phyloP scores from a whole-genome alignment of 2,329 filamentous ascomycete genomes.

The Sphaerulina populicola region DNA sequence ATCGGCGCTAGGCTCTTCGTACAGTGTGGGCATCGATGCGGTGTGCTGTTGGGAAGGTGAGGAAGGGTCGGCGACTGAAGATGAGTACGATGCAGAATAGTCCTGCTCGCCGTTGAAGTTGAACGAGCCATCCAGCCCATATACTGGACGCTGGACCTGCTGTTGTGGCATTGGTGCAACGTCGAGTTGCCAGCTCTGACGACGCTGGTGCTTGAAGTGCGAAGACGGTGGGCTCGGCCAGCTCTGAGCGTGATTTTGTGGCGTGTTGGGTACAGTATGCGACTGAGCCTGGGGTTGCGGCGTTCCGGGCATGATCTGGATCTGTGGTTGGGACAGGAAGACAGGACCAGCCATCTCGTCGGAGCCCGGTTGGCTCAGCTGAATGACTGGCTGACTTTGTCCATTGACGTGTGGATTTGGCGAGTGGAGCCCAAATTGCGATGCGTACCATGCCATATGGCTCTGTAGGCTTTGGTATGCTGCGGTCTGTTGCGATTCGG shows the following conservation, averaged over 20 bases:
- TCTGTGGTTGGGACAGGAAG: conserved; percentile 23
- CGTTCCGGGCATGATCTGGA: conserved; percentile 24
- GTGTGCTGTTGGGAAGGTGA: conserved; percentile 35
- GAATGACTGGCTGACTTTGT: conserved; percentile 18
- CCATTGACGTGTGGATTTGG: conserved; percentile 14
- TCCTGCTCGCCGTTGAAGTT: conserved; percentile 36
- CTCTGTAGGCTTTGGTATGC: conserved; percentile 27
- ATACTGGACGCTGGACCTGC: conserved; percentile 23
- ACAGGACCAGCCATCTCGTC: conserved; percentile 19
- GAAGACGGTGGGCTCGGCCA: conserved; percentile 31
- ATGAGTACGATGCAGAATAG: conserved; percentile 44
- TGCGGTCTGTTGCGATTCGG: conserved; percentile 19
- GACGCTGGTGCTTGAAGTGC: conserved; percentile 28
- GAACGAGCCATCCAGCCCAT: conserved; percentile 31
- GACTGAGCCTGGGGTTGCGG: conserved; percentile 28
- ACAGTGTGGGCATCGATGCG: conserved; percentile 34
- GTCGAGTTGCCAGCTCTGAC: conserved; percentile 42
- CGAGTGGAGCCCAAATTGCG: conserved; percentile 21
- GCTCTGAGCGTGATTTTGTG: conserved; percentile 35
- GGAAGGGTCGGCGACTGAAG: conserved; percentile 41
- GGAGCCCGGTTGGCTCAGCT: conserved; percentile 17
- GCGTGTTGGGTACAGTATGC: conserved; percentile 46
- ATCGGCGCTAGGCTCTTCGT: conserved; percentile 28
- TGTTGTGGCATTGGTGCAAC: conserved; percentile 47
- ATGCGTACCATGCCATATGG: conserved; percentile 28